phyloP scores from a whole-genome alignment of 1,139 yeast species.

The Ashbya aceris region DNA sequence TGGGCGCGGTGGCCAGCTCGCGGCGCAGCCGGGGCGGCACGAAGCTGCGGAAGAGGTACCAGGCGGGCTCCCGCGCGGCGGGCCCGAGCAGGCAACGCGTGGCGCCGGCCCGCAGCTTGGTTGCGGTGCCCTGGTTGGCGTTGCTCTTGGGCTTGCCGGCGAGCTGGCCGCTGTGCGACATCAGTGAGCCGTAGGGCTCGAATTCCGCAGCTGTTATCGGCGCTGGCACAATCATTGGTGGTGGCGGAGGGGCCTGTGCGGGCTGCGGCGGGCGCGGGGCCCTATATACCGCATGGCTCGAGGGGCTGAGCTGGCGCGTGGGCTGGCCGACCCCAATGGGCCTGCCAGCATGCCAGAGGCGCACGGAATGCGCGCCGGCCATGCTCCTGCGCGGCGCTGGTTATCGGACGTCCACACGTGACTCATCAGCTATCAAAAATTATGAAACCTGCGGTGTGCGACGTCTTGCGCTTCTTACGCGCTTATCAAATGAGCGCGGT shows the following conservation, averaged over 20 bases:
- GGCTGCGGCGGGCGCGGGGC: too few relatives aligned
- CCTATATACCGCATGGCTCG: too few relatives aligned
- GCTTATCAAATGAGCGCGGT: background rate
- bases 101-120: constrained; percentile 64
- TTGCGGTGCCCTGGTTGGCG: constrained; percentile 94
- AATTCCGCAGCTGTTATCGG: constrained; percentile 42
- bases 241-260: too few relatives aligned
- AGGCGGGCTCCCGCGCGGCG: constrained; percentile 45
- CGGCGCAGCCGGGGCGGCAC: constrained; percentile 58
- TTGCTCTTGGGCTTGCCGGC: constrained; percentile 18
- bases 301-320: too few relatives aligned
- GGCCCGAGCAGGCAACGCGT: constrained; percentile 27
- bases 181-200: constrained; percentile 43
- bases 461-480: too few relatives aligned
- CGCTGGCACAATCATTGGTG: constrained; percentile 19
- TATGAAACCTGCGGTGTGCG: too few relatives aligned
- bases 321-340: too few relatives aligned
- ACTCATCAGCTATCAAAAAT: too few relatives aligned
- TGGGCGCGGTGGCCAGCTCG: constrained; percentile 15
- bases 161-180: constrained; percentile 40
- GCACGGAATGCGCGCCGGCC: too few relatives aligned
- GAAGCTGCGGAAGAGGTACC: constrained; percentile 77
- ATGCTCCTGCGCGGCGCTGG: too few relatives aligned
- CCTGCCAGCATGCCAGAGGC: too few relatives aligned
- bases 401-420: too few relatives aligned